phyloP scores from a whole-genome alignment of 2,329 filamentous ascomycete species.

The Ophiocordyceps camponoti-floridani region DNA sequence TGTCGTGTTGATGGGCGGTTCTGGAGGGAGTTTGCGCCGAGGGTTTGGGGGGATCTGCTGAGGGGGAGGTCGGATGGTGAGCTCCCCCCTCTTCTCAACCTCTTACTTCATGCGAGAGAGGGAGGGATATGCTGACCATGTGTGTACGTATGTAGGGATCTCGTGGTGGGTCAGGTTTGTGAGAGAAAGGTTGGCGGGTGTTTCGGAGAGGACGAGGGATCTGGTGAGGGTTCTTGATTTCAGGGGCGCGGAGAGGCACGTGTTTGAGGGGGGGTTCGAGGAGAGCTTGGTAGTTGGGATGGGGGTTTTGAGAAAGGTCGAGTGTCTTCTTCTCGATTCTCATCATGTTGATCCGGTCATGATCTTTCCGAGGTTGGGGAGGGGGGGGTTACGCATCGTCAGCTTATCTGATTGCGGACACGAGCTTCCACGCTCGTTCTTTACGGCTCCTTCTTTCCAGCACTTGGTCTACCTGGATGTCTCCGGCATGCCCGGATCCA shows the following conservation, averaged over 20 bases:
- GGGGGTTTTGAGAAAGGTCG: conserved; percentile 22
- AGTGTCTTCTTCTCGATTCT: conserved; percentile 29
- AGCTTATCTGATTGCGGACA: conserved; percentile 24
- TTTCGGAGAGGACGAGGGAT: no score
- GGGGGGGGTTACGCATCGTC: conserved; percentile 16
- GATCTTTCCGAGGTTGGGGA: conserved; percentile 13
- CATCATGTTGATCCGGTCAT: conserved; percentile 24
- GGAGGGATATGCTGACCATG: no score
- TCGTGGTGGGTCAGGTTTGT: no score
- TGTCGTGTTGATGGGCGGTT: background rate
- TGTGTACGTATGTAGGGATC: no score
- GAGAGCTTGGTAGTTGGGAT: conserved; percentile 20
- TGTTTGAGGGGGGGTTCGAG: no score
- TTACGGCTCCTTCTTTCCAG: conserved; percentile 16
- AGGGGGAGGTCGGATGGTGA: conserved; percentile 24
- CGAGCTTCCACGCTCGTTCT: conserved; percentile 22
- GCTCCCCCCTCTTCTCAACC: conserved; percentile 4
- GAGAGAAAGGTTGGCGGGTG: no score
- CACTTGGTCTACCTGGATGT: conserved; percentile 33
- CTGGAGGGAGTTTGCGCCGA: background rate
- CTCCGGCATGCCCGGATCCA: conserved; percentile 28
- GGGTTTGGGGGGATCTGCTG: conserved; percentile 30
- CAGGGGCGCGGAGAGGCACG: no score
- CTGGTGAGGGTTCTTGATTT: no score
- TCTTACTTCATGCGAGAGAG: no score